Evolutionary conservation across 768 basidiomycete genomes (phyloP), one percentile per base, ranked within the genome.

Genomic region (Termitomyces sp.): DNA sequence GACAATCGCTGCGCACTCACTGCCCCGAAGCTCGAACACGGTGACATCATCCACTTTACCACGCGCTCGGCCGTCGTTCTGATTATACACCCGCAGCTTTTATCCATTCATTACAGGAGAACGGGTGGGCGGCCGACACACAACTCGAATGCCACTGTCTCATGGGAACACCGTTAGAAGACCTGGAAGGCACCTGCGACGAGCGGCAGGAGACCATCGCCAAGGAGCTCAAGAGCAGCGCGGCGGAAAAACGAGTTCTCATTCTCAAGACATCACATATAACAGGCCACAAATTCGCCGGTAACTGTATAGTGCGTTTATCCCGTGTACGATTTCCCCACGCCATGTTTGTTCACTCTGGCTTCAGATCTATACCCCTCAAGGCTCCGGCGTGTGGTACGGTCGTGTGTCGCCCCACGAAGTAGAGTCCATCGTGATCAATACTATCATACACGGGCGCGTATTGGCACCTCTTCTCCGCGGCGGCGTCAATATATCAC

Each of bases 1-100:
- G 96, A 98, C 72, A 95, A 94, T 68, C 84, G 93, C 59, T 99
- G 96, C 71, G 83, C 84, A 26, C 87, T 98, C 46, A 85, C 90
- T 10, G 93, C 94, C 1, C 90, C 90, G 2, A 85, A 89, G 65
- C 83, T 97, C 35, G 87, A 89, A 67, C 79, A 87, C 63, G 80
- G 90, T 60, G 46, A 60, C 14, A 49, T 90, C 60, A 61, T 76
- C 72, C 54, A 54, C 7, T n/a, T n/a, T 51, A 52, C 10, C 62
- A n/a, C 26, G 50, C 43, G 41, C 1, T 38, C 14, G 14, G n/a
- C 33, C 36, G 30, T 47, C 44, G 43, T 59, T 26, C 36, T 62
- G 57, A 64, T 33, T n/a, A 9, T 35, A 2, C 24, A 13, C 41
- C n/a, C 36, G 4, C 64, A 91, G 90, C 83, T 0, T 84, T 93